Percentiles rank a stretch among this genome's conserved stretches.
These are phyloP conservation scores for Neckera pumila DNA, from an alignment of 225 moss, liverwort and hornwort species.

Conservation along the genomic window DNA sequence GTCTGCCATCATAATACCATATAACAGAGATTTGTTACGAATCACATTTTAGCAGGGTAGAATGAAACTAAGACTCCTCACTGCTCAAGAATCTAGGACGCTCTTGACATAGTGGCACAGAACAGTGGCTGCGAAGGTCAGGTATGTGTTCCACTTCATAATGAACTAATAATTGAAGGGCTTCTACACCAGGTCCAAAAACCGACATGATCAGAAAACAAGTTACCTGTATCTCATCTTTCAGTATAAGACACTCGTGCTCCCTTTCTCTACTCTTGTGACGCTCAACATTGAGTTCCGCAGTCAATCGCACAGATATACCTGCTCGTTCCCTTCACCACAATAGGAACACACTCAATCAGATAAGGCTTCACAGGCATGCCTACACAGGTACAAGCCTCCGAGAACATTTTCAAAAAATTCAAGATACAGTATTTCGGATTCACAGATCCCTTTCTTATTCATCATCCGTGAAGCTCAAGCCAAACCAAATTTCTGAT, in stretches of 20 bases:
- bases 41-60: neutral
- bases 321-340: slow-evolving; percentile 55
- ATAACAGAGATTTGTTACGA: neutral
- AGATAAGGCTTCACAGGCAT: neutral
- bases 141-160: neutral
- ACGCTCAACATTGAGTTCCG: slow-evolving; percentile 57
- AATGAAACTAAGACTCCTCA: neutral
- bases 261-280: slow-evolving; percentile 70
- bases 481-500: neutral
- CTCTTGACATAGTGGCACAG: neutral
- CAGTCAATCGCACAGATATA: slow-evolving; percentile 47
- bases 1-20: slow-evolving; percentile 30
- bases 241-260: slow-evolving; percentile 63
- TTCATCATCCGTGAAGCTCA: neutral
- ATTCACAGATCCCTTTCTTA: neutral
- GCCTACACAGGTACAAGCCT: neutral
- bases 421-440: neutral
- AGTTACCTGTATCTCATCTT: slow-evolving; percentile 75
- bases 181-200: neutral
- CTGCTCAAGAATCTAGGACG: neutral
- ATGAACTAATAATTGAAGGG: neutral
- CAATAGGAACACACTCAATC: neutral
- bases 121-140: neutral
- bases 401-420: neutral
- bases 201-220: neutral